Conservation (phyloP, 768 basidiomycete genomes). For the Auricularia sp. region DNA sequence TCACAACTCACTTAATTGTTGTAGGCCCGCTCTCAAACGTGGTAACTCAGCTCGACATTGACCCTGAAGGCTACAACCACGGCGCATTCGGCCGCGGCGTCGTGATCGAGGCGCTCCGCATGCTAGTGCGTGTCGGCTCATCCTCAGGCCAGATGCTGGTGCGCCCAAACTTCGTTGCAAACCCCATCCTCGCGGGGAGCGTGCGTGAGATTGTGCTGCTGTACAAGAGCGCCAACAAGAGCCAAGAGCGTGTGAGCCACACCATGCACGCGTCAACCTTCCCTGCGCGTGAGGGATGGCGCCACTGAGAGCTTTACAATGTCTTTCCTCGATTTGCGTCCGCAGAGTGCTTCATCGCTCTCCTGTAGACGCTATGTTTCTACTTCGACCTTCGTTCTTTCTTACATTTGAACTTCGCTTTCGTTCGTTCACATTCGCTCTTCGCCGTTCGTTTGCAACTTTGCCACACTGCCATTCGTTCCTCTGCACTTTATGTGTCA, state of each 20-base stretch:
- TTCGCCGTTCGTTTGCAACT: too few relatives aligned
- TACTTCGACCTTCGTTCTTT: too few relatives aligned
- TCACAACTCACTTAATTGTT: neutral
- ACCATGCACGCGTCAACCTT: neutral
- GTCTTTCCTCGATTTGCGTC: too few relatives aligned
- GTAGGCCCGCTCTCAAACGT: neutral
- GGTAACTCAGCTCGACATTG: neutral
- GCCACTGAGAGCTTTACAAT: neutral
- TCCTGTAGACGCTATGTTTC: too few relatives aligned
- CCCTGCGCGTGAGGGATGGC: neutral
- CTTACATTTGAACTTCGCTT: too few relatives aligned
- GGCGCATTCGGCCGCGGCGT: neutral
- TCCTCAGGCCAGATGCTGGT: neutral
- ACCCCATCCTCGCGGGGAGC: neutral
- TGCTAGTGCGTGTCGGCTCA: neutral
- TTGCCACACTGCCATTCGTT: too few relatives aligned
- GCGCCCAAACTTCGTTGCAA: neutral
- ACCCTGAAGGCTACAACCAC: neutral
- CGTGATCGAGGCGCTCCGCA: neutral
- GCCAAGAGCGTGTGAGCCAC: neutral
- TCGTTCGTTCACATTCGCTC: too few relatives aligned
- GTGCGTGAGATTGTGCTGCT: neutral
- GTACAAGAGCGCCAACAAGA: neutral
- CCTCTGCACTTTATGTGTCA: too few relatives aligned
- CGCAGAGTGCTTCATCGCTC: too few relatives aligned